phyloP scores from a whole-genome alignment of 805 yeast species.

The Wickerhamomyces pijperi region DNA sequence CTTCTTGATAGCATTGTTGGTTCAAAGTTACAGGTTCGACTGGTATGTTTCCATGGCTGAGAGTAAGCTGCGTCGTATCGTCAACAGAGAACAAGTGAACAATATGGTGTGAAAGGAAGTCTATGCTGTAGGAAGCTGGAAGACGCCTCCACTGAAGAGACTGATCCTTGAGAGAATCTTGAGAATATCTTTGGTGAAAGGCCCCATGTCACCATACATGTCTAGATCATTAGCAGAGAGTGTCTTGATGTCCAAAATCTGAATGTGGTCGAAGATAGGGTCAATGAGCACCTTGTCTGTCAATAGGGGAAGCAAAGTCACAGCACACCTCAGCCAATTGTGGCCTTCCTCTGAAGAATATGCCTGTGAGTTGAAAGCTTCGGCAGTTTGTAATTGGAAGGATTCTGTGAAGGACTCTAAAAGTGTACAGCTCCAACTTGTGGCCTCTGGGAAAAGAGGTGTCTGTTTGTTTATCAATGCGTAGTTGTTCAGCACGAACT shows the following conservation, averaged over 20 bases:
- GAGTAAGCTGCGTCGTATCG: not conserved
- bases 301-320: constrained; percentile 14
- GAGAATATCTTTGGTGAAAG: not conserved
- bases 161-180: not conserved
- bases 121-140: not conserved
- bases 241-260: constrained; percentile 12
- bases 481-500: constrained; percentile 6
- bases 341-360: constrained; percentile 9
- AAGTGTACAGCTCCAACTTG: constrained; percentile 1
- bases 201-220: not conserved
- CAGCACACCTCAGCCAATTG: constrained; percentile 16
- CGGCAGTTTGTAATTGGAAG: constrained; percentile 8
- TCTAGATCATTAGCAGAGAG: constrained; percentile 3
- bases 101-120: not conserved
- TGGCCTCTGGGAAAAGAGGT: not conserved
- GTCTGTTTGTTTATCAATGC: not conserved
- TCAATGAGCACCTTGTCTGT: constrained; percentile 11
- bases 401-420: constrained; percentile 9
- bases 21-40: not conserved
- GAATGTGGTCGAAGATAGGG: constrained; percentile 12
- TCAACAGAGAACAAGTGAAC: constrained; percentile 3
- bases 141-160: not conserved
- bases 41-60: not conserved
- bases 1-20: constrained; percentile 8
- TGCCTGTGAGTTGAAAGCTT: constrained; percentile 3